Percentiles rank a stretch among this genome's conserved stretches.
Conservation (phyloP, 257 asterid species). For the Avicennia marina region DNA sequence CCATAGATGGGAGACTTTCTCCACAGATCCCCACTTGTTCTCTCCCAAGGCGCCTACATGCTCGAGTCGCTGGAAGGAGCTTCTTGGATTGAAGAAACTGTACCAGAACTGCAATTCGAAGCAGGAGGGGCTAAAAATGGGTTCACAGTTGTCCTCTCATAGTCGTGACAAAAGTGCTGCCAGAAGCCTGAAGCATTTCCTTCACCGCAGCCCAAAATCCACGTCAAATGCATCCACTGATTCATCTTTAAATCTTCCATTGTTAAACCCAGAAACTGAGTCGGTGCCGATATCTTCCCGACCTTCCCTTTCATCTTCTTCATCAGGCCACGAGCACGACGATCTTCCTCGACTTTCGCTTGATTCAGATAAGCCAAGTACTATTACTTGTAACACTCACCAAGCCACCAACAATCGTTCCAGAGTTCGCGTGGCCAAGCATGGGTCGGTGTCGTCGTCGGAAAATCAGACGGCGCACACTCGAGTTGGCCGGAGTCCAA, state of each 20-base stretch:
- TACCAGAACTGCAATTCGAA: conserved; percentile 45
- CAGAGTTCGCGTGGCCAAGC: conserved; percentile 43
- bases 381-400: conserved; percentile 21
- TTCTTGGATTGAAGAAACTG: conserved; percentile 67
- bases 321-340: conserved; percentile 73
- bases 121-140: conserved; percentile 41
- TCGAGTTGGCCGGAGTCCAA: conserved; percentile 49
- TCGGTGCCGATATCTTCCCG: conserved; percentile 52
- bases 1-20: conserved; percentile 47
- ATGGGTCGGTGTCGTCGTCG: conserved; percentile 38
- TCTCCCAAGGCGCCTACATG: conserved; percentile 93
- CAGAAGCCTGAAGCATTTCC: conserved; percentile 49
- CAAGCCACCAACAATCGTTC: conserved; percentile 34
- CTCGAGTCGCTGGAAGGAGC: conserved; percentile 89
- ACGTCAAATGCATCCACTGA: conserved; percentile 33
- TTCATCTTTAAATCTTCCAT: conserved; percentile 44
- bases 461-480: conserved; percentile 37
- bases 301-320: conserved; percentile 64
- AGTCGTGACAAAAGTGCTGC: conserved; percentile 19
- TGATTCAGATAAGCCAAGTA: conserved; percentile 51
- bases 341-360: conserved; percentile 66
- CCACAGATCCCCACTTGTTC: conserved; percentile 61
- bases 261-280: conserved; percentile 55
- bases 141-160: conserved; percentile 31
- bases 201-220: conserved; percentile 59